Conservation (phyloP, 1,284 basidiomycete species). For the Boletus sp. region DNA sequence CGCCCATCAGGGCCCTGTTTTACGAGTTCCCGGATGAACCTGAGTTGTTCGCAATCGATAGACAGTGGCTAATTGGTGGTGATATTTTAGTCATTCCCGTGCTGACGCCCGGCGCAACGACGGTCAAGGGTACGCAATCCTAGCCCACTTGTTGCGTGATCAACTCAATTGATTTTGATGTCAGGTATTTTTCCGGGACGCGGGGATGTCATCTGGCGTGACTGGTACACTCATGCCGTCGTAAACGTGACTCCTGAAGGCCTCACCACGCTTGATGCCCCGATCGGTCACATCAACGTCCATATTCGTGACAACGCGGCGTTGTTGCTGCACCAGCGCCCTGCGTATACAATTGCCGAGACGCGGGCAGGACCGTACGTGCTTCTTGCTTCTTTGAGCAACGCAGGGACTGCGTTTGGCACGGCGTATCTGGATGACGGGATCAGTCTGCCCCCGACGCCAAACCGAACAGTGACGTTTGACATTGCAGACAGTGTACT, state of each 20-base stretch:
- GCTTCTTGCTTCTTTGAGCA: conserved; percentile 49
- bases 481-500: conserved; percentile 39
- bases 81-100: conserved; percentile 77
- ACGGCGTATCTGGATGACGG: conserved; percentile 59
- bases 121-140: conserved; percentile 42
- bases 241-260: conserved; percentile 40
- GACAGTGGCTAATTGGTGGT: conserved; percentile 70
- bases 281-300: conserved; percentile 68
- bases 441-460: conserved; percentile 52
- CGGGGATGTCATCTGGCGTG: conserved; percentile 63
- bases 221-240: conserved; percentile 71
- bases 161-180: not conserved
- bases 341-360: conserved; percentile 52
- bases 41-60: conserved; percentile 61
- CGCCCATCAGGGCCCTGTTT: conserved; percentile 70
- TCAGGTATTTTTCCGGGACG: conserved; percentile 61
- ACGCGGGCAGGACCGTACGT: conserved; percentile 48
- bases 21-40: conserved; percentile 74
- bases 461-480: conserved; percentile 51
- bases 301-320: conserved; percentile 54
- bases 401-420: conserved; percentile 47
- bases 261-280: conserved; percentile 47
- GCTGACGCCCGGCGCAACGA: conserved; percentile 56
- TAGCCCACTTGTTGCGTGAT: not conserved
- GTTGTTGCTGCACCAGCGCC: conserved; percentile 48